These are phyloP conservation scores for Mucor racemosus DNA, from an alignment of 371 early-diverging fungal genomes.

Conservation along the genomic window DNA sequence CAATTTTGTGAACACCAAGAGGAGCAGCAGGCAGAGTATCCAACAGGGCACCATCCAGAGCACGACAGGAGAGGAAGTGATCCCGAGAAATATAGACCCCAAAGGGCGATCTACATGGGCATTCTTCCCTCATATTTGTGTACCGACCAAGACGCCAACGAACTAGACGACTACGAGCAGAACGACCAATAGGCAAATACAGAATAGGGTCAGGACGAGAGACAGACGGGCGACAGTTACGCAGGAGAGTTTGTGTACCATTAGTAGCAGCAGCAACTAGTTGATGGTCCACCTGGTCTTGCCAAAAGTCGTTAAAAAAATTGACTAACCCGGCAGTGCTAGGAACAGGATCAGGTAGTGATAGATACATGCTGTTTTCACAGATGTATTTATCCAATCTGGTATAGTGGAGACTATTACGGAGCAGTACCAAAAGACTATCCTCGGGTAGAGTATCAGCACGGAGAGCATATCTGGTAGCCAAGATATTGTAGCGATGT, in stretches of 20 bases:
- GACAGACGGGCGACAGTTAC: not conserved
- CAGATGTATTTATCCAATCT: not conserved
- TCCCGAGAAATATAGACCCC: not conserved
- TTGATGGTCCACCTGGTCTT: not conserved
- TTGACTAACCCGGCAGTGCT: not conserved
- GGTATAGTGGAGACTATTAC: not conserved
- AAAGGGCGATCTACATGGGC: not conserved
- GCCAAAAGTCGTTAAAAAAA: not conserved
- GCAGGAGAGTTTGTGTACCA: not conserved
- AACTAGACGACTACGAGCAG: constrained; percentile 10
- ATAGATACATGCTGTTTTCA: not conserved
- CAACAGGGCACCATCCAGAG: not conserved
- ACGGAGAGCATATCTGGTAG: not conserved
- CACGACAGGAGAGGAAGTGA: not conserved
- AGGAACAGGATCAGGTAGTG: not conserved
- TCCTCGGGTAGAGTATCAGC: not conserved
- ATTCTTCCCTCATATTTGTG: constrained; percentile 4
- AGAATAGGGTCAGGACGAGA: constrained; percentile 6
- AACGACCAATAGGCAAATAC: not conserved
- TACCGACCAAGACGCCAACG: constrained; percentile 15
- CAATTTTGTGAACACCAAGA: not conserved
- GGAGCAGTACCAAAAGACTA: not conserved
- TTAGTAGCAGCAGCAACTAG: not conserved
- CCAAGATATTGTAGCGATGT: not conserved
- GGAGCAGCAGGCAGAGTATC: not conserved